These are phyloP conservation scores for Lanmaoa rubissima DNA, from an alignment of 768 basidiomycete species.

Conservation along the genomic window DNA sequence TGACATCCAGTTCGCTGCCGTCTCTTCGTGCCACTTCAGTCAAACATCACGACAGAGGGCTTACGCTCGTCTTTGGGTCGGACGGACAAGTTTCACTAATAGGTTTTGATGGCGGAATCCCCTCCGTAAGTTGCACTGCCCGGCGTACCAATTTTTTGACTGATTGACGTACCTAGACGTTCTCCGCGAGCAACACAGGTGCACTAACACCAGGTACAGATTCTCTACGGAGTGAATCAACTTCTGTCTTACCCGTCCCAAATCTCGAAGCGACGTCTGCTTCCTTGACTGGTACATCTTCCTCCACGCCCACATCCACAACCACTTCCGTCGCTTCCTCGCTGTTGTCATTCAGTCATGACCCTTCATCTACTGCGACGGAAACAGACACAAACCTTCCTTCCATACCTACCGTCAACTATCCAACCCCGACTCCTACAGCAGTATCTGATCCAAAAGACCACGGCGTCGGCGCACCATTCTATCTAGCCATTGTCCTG, in stretches of 20 bases:
- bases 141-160: too few species aligned
- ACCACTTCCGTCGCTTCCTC: not conserved
- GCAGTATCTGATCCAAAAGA: slow-evolving; percentile 18
- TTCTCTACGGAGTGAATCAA: not conserved
- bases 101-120: slow-evolving; percentile 11
- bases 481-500: slow-evolving; percentile 51
- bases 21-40: slow-evolving; percentile 8
- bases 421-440: slow-evolving; percentile 25
- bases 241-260: slow-evolving; percentile 11
- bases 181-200: slow-evolving; percentile 1
- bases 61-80: slow-evolving; percentile 28
- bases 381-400: slow-evolving; percentile 22
- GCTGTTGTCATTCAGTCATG: slow-evolving; percentile 4
- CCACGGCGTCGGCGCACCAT: slow-evolving; percentile 35
- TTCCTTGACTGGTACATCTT: not conserved
- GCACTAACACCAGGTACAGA: slow-evolving; percentile 1
- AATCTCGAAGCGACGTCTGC: slow-evolving; percentile 21
- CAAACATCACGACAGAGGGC: slow-evolving; percentile 17
- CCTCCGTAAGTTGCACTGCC: slow-evolving; percentile 4
- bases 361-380: slow-evolving; percentile 4
- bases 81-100: slow-evolving; percentile 29
- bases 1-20: slow-evolving; percentile 13
- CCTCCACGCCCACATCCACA: slow-evolving; percentile 5
- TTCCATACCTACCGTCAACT: slow-evolving; percentile 23
- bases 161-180: slow-evolving; percentile 10